These are phyloP conservation scores for Paecilomyces formosus DNA, from an alignment of 2,329 filamentous ascomycete genomes.

Conservation along the genomic window DNA sequence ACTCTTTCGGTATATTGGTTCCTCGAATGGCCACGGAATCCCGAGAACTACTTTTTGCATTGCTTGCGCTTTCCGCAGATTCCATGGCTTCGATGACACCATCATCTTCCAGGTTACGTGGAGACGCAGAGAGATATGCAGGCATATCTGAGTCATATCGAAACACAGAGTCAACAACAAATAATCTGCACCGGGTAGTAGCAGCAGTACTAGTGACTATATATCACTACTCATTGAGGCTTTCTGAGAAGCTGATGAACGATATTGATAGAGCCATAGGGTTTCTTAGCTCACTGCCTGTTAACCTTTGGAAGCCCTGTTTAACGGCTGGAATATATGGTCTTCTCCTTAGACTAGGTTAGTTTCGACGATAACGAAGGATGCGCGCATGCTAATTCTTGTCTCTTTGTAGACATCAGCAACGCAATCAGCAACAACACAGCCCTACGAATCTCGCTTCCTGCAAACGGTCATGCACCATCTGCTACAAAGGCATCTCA, in stretches of 20 bases:
- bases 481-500: conserved; percentile 8
- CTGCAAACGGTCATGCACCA: background rate
- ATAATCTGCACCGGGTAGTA: background rate
- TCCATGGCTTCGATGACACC: background rate
- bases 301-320: conserved; percentile 3
- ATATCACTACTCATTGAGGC: background rate
- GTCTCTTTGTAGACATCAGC: background rate
- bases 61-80: background rate
- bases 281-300: background rate
- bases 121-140: background rate
- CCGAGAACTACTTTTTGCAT: background rate
- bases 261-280: background rate
- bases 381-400: background rate
- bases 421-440: background rate
- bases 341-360: conserved; percentile 21
- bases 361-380: background rate
- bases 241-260: background rate
- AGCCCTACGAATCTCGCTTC: background rate
- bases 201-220: background rate
- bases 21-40: conserved; percentile 17
- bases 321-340: conserved; percentile 21
- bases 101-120: background rate
- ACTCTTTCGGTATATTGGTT: conserved; percentile 34
- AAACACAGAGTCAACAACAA: background rate
- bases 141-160: background rate